Base-by-base conservation (phyloP, 352 stramenopile genomes). In the Pythium volutum region DNA sequence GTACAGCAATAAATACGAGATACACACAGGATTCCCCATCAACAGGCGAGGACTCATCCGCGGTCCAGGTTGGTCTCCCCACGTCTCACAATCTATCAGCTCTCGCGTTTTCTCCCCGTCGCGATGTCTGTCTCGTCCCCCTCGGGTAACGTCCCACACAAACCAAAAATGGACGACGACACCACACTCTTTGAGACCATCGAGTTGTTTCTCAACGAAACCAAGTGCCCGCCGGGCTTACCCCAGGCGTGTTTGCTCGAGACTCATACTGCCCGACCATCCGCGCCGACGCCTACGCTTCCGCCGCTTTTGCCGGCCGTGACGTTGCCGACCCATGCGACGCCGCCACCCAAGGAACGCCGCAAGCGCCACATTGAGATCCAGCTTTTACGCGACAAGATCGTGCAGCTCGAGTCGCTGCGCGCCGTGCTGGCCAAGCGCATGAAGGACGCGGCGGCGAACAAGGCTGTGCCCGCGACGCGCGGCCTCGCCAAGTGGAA, bases 331-430 rank as follows among this genome's bases (percentile, higher is more conserved):
- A 43, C 14, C 36, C 1, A 10, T 9, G 10, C 36, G 7, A 43
- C 10, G 15, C 36, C 36, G 14, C 46, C 46, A 1, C 25, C 38
- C 2, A 29, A 52, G 10, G 25, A 29, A 7, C 18, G 31, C 14
- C 46, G 46, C 26, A 38, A 29, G 25, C 46, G 46, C 6, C 46
- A 29, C 6, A 36, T 46, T 14, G 51, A 58, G 51, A 58, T 58
- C 23, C 51, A 26, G 4, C 16, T 43, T n/a, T 11, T 58, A 2
- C 51, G 36, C 6, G 51, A 58, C n/a, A n/a, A 58, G 29, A 38
- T 31, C 7, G 36, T 39, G 23, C 51, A 58, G n/a, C 51, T 58
- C 15, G 38, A 25, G n/a, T 43, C 34, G 23, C 6, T 58, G 14
- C 36, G n/a, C 25, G n/a, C n/a, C n/a, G 42, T 48, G 42, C 20